Percentiles rank a stretch among this genome's conserved stretches.
phyloP scores from a whole-genome alignment of 2,329 filamentous ascomycete genomes.

The Huntiella omanensis region DNA sequence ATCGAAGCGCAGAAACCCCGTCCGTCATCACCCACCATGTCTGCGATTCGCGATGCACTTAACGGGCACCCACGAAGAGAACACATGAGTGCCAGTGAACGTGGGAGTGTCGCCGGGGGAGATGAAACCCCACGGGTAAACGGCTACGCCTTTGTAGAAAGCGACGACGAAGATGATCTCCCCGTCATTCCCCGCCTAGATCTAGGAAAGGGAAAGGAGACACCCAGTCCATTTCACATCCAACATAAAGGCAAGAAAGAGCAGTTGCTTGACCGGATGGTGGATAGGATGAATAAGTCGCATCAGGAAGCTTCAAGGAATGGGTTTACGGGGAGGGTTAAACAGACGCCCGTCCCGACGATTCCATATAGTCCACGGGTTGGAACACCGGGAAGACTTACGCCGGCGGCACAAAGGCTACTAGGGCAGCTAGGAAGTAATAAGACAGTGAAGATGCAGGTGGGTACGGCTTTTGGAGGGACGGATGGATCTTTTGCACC shows the following conservation, averaged over 20 bases:
- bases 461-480: not conserved
- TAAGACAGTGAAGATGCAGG: not conserved
- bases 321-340: constrained; percentile 39
- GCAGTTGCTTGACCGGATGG: constrained; percentile 66
- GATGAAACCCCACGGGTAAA: constrained; percentile 73
- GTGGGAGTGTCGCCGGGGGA: constrained; percentile 20
- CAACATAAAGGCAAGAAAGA: constrained; percentile 59
- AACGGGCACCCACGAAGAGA: constrained; percentile 46
- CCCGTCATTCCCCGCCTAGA: constrained; percentile 26
- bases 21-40: constrained; percentile 66
- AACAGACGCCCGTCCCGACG: constrained; percentile 44
- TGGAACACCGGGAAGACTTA: constrained; percentile 34
- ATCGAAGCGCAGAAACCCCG: constrained; percentile 21
- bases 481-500: not conserved
- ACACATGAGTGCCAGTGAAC: constrained; percentile 38
- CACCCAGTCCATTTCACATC: constrained; percentile 64
- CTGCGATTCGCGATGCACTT: constrained; percentile 68
- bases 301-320: constrained; percentile 44
- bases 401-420: constrained; percentile 54
- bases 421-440: constrained; percentile 31
- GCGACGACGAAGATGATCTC: constrained; percentile 36
- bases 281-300: constrained; percentile 58
- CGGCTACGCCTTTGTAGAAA: constrained; percentile 86
- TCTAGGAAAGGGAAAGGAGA: constrained; percentile 39
- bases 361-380: constrained; percentile 45